These are phyloP conservation scores for Leptomonas seymouri DNA, from an alignment of 208 protist genomes.

Conservation along the genomic window DNA sequence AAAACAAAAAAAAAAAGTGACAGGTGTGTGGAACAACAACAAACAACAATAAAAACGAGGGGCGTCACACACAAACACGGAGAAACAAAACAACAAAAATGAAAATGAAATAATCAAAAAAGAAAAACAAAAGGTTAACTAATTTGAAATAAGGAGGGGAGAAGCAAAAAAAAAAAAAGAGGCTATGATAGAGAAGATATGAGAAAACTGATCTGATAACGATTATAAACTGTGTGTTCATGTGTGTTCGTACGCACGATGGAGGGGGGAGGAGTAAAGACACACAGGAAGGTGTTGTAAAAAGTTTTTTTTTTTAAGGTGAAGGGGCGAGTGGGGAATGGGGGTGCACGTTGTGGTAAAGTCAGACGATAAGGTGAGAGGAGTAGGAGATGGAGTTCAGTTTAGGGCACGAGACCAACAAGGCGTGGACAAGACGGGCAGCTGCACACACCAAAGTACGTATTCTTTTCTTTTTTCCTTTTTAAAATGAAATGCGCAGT, in stretches of 20 bases:
- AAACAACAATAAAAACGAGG: too few species aligned
- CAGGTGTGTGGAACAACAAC: too few species aligned
- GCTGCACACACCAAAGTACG: neutral
- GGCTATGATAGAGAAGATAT: constrained; percentile 26
- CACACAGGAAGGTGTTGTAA: neutral
- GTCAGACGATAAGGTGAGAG: neutral
- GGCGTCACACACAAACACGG: too few species aligned
- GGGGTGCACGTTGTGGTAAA: too few species aligned
- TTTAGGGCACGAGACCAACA: neutral
- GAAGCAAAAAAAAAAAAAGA: constrained; percentile 17
- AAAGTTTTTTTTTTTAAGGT: too few species aligned
- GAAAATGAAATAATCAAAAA: neutral
- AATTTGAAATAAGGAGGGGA: neutral
- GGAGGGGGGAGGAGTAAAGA: neutral
- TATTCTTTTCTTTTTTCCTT: neutral
- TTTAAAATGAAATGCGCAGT: neutral
- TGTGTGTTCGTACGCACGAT: too few species aligned
- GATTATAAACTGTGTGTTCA: neutral
- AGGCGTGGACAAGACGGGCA: too few species aligned
- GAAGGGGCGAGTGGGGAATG: too few species aligned
- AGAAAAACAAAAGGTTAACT: too few species aligned
- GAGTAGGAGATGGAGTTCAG: neutral
- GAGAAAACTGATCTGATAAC: constrained; percentile 22
- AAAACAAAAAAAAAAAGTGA: constrained; percentile 16
- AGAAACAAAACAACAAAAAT: neutral